Conservation (phyloP, 345 rosid genomes). For the Garcia nutans region DNA sequence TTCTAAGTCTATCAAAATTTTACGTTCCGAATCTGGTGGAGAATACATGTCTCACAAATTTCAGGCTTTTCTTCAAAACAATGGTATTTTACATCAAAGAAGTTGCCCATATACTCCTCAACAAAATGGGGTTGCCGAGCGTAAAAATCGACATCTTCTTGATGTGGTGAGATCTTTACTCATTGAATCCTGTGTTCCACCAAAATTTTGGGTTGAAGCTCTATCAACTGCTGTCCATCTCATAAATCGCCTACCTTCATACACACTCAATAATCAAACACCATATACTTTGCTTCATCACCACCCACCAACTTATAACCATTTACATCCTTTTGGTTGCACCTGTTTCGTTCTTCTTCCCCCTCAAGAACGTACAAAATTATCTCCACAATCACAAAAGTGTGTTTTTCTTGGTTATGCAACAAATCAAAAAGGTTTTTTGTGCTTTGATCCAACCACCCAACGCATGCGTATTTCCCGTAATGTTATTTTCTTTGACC, state of each 20-base stretch:
- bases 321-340: background rate
- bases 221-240: background rate
- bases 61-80: background rate
- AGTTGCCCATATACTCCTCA: slow-evolving; percentile 3
- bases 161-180: background rate
- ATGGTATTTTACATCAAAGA: background rate
- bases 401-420: background rate
- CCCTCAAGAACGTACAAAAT: background rate
- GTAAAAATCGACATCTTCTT: background rate
- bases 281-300: background rate
- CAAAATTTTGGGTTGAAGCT: background rate
- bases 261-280: slow-evolving; percentile 1
- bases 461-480: background rate
- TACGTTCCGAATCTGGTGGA: background rate
- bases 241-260: background rate
- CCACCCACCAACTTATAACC: background rate
- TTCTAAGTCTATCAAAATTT: background rate
- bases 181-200: background rate
- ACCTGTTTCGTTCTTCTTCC: background rate
- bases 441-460: background rate
- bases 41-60: background rate
- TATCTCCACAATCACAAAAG: background rate
- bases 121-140: background rate
- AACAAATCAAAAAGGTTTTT: background rate
- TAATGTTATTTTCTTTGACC: background rate